Conservation (phyloP, 768 basidiomycete species). For the Auricularia cornea region DNA sequence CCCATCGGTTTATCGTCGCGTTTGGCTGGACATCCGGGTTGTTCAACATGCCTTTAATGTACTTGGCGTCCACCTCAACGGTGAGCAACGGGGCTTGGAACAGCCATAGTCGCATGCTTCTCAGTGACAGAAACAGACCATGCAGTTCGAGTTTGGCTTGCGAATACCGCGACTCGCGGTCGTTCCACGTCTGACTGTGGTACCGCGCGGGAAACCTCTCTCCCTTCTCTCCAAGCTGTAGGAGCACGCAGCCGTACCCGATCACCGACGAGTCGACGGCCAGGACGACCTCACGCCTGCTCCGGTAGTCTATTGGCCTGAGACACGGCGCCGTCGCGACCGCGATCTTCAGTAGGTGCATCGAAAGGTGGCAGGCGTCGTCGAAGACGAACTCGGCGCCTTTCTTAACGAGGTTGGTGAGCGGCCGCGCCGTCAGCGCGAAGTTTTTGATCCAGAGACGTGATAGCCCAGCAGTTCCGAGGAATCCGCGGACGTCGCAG, state of each 20-base stretch:
- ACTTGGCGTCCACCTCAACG: constrained; percentile 8
- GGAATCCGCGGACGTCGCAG: constrained; percentile 19
- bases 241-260: constrained; percentile 19
- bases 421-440: constrained; percentile 10
- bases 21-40: constrained; percentile 6
- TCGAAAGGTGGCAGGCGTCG: constrained; percentile 17
- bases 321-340: constrained; percentile 21
- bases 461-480: constrained; percentile 16
- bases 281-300: constrained; percentile 10
- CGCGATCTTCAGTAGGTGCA: constrained; percentile 20
- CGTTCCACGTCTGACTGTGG: constrained; percentile 31
- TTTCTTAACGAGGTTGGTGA: constrained; percentile 16
- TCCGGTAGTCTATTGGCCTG: constrained; percentile 25
- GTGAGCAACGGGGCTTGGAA: neutral
- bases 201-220: constrained; percentile 24
- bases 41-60: constrained; percentile 8
- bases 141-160: constrained; percentile 23
- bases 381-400: constrained; percentile 24
- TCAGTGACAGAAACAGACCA: constrained; percentile 14
- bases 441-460: constrained; percentile 17
- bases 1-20: constrained; percentile 7
- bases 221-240: constrained; percentile 14
- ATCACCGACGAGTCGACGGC: constrained; percentile 19
- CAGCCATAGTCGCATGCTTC: constrained; percentile 1
- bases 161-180: constrained; percentile 12